Conservation (phyloP, 2,329 filamentous ascomycete genomes). For the Biscogniauxia marginata region DNA sequence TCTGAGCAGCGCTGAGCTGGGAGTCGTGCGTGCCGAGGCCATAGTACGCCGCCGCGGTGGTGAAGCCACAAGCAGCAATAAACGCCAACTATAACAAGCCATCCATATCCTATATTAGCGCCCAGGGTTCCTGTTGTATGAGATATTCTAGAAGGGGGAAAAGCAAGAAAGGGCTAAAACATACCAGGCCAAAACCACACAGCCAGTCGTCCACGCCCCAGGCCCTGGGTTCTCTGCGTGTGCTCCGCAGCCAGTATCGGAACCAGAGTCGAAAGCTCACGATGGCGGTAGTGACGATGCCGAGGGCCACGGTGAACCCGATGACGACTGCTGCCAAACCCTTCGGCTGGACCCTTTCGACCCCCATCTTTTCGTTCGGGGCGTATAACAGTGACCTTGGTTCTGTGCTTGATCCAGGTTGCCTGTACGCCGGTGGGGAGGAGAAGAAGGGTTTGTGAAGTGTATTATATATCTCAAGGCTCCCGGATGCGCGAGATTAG, state of each 20-base stretch:
- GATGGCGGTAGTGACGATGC: slow-evolving; percentile 3
- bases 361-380: not conserved
- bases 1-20: slow-evolving; percentile 1
- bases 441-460: not conserved
- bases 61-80: slow-evolving; percentile 5
- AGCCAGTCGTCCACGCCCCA: slow-evolving; percentile 8
- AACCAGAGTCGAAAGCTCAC: slow-evolving; percentile 7
- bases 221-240: slow-evolving; percentile 2
- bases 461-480: not conserved
- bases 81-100: slow-evolving; percentile 2
- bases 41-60: slow-evolving; percentile 1
- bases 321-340: not conserved
- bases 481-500: not conserved
- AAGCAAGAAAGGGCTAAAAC: not conserved
- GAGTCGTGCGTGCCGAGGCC: slow-evolving; percentile 3
- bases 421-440: not conserved
- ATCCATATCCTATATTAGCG: not conserved
- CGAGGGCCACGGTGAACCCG: slow-evolving; percentile 3
- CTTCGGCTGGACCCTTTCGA: not conserved
- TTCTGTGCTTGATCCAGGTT: not conserved
- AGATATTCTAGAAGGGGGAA: not conserved
- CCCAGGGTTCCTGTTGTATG: not conserved
- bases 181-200: slow-evolving; percentile 3
- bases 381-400: not conserved
- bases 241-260: slow-evolving; percentile 3